Evolutionary conservation across 2,329 filamentous ascomycete species (phyloP), one percentile per base, ranked within the genome.

Genomic region (Penicillium sp.): DNA sequence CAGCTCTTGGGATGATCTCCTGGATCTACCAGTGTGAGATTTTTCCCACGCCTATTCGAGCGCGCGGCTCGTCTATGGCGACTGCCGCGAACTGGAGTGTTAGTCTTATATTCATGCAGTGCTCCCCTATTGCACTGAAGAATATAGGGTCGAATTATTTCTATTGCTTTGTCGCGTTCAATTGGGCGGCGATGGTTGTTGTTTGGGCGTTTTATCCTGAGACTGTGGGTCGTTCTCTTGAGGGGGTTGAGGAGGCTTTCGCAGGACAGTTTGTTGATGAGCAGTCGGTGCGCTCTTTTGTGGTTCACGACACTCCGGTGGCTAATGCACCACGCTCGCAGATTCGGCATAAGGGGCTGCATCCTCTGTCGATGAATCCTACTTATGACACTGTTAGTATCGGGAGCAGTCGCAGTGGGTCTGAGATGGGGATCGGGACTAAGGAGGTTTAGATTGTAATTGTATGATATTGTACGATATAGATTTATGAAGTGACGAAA

Each of bases 31-130:
- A 70, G n/a, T 69, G 73, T 6, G 77, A 80, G 47, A 75, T 80
- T 31, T 79, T 80, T 63, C 77, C 77, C 1, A 73, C 77, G 0
- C 70, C 74, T 11, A 72, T 77, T 36, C 72, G 77, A 40, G 74
- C 75, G 3, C 68, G 73, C 25, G 76, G 76, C 16, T 75, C 74
- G n/a, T 71, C 75, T 0, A 58, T 78, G 12, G 75, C 76, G 1
- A 79, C 78, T 0, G 76, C 76, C 50, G 75, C 73, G 1, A 80
- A 79, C 57, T 80, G 77, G 77, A 67, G 69, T 14, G 52, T 78
- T 25, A 79, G 76, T 56, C 67, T 82, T 4, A 66, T 82, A 19
- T 79, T 82, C 55, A 76, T 77, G 7, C 78, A 82, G 54, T 80
- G 80, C 57, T 76, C 75, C 3, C 80, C 80, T 0, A 70, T 73